Base-by-base conservation (phyloP, 2,329 filamentous ascomycete species). In the Hymenoscyphus fructigenus region DNA sequence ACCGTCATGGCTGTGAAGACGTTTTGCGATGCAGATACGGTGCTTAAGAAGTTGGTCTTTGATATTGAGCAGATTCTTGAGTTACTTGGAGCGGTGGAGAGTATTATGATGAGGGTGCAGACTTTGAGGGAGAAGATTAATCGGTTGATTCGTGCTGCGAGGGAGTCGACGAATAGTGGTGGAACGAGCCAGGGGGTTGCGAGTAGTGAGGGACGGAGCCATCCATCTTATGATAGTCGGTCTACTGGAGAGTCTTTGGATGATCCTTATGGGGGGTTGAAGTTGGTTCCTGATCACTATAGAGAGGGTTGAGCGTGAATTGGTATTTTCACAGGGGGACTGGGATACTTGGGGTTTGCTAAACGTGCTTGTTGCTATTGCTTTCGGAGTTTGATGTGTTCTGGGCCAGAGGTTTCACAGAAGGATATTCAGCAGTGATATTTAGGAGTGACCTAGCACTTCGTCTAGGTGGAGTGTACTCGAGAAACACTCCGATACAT, bases 41-140 rank as follows among this genome's bases (percentile, higher is more conserved):
- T 78, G 15, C 78, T 85, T 61, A 75, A 79, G 62, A 83, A 83
- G 69, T 77, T 83, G 57, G 72, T 84, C 61, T 77, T 80, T 59
- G 82, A 84, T 61, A 77, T 79, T 34, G 78, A 79, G 47, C 77
- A 79, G 65, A 77, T 84, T 57, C 73, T 84, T 14, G 80, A 82
- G 62, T 78, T 84, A 75, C 75, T 84, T 44, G 67, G 80, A 61
- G 74, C 69, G 26, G 61, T 57, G 14, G 70, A 73, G 53, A 47
- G 67, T 15, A 66, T 73, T 34, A 66, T 75, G 67, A 57, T 71
- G 6, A 65, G 68, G 59, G 64, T 76, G 53, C 72, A 75, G 53
- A 64, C 74, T 26, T 68, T 75, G 60, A 68, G 73, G 44, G 57
- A 66, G n/a, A 61, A 61, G 14, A 66, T 69, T 26, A 70, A 70